Evolutionary conservation across 441 rosid genomes (phyloP).

Genomic region (Macaranga tanarius): DNA sequence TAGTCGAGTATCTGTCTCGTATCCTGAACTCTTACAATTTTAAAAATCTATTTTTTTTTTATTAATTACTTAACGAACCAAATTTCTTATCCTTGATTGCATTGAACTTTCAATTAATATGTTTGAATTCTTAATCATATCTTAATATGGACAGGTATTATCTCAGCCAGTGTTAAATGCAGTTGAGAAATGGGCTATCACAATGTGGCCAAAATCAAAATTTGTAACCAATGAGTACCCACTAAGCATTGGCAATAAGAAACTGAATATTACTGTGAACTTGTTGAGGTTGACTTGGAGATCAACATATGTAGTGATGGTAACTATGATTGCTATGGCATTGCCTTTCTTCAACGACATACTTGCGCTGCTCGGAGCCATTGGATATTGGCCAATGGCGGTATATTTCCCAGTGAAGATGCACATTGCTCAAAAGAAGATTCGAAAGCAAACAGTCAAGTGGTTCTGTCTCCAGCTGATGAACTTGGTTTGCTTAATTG

Average conservation of each 20-base stretch:
- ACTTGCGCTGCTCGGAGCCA: conserved; percentile 38
- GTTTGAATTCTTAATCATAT: no score
- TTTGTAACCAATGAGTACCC: conserved; percentile 23
- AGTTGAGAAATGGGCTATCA: conserved; percentile 32
- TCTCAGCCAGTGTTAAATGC: conserved; percentile 33
- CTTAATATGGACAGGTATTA: conserved; percentile 23
- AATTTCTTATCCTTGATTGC: no score
- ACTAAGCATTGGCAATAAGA: conserved; percentile 7
- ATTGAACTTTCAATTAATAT: no score
- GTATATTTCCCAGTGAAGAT: conserved; percentile 39
- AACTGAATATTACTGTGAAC: conserved; percentile 14
- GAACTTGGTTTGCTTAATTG: conserved; percentile 28
- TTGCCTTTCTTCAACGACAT: conserved; percentile 45
- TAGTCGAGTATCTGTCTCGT: no score
- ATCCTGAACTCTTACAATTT: no score
- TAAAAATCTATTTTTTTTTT: no score
- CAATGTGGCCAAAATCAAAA: conserved; percentile 31
- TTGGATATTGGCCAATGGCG: conserved; percentile 39
- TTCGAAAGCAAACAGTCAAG: conserved; percentile 22
- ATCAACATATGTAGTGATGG: conserved; percentile 27
- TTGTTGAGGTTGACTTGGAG: conserved; percentile 35
- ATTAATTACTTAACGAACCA: no score
- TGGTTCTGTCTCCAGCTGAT: conserved; percentile 32
- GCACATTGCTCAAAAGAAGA: conserved; percentile 35
- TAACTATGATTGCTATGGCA: conserved; percentile 34